phyloP scores from a whole-genome alignment of 129 eudicot species.

The Pulicaria dysenterica region DNA sequence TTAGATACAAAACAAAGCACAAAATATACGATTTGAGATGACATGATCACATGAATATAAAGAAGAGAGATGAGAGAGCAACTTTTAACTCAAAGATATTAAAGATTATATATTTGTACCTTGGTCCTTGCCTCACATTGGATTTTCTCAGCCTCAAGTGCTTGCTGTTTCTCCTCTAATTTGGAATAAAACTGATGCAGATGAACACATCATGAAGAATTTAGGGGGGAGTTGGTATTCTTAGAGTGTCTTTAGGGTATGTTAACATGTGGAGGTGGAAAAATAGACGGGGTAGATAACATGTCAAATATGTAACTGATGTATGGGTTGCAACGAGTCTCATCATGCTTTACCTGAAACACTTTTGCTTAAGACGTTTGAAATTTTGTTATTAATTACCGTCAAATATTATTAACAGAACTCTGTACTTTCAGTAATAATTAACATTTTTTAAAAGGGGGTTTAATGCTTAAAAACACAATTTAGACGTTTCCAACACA shows the following conservation, averaged over 20 bases:
- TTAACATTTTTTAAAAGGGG: neutral
- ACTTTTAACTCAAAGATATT: neutral
- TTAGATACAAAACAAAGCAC: slow-evolving; percentile 12
- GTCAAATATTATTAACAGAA: neutral
- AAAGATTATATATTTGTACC: slow-evolving; percentile 40
- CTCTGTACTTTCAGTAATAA: neutral
- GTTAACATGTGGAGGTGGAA: neutral
- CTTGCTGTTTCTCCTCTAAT: slow-evolving; percentile 84
- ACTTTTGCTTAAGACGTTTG: neutral
- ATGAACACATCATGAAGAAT: slow-evolving; percentile 7
- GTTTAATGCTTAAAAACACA: neutral
- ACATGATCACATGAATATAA: neutral
- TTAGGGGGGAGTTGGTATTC: neutral
- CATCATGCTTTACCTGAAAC: neutral
- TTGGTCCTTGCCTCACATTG: slow-evolving; percentile 77
- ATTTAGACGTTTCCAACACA: neutral
- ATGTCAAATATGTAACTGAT: neutral
- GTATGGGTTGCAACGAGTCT: neutral
- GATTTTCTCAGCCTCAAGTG: slow-evolving; percentile 77
- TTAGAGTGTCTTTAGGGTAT: slow-evolving; percentile 13
- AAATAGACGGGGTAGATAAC: neutral
- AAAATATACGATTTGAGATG: neutral
- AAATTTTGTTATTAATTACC: neutral
- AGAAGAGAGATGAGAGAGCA: neutral
- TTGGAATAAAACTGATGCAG: slow-evolving; percentile 63